These are phyloP conservation scores for Penicillium maclennaniae DNA, from an alignment of 495 filamentous ascomycete species.

Conservation along the genomic window DNA sequence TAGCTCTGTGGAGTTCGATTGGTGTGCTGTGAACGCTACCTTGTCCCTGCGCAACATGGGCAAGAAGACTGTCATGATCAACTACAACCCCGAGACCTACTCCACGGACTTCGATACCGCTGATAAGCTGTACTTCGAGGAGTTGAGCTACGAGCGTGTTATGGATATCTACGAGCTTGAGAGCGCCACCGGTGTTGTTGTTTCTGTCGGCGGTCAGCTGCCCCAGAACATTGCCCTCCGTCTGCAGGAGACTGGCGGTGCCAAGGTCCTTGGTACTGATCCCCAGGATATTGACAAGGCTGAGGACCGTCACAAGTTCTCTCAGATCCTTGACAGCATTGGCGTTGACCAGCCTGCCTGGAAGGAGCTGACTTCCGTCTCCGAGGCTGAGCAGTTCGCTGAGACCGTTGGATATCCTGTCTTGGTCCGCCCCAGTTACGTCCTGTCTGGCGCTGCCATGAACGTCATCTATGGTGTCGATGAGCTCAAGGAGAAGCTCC, in stretches of 20 bases:
- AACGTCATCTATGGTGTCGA: constrained; percentile 87
- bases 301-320: constrained; percentile 97
- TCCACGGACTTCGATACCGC: constrained; percentile 89
- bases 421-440: constrained; percentile 89
- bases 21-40: constrained; percentile 95
- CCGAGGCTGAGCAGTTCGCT: constrained; percentile 83
- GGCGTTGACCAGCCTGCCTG: constrained; percentile 95
- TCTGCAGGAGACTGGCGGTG: constrained; percentile 86
- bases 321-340: constrained; percentile 92
- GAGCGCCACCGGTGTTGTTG: constrained; percentile 80
- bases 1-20: constrained; percentile 97
- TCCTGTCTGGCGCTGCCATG: constrained; percentile 96
- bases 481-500: constrained; percentile 83
- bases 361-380: constrained; percentile 90
- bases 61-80: constrained; percentile 98
- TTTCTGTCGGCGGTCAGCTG: constrained; percentile 92
- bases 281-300: constrained; percentile 94
- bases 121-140: constrained; percentile 96
- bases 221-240: constrained; percentile 96
- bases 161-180: constrained; percentile 99
- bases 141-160: constrained; percentile 93
- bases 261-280: constrained; percentile 86
- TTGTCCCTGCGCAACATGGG: constrained; percentile 81
- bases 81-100: constrained; percentile 89
- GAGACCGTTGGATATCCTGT: constrained; percentile 85